Conservation (phyloP, 106 monocot genomes). For the Alisma plantagoaquatica region DNA sequence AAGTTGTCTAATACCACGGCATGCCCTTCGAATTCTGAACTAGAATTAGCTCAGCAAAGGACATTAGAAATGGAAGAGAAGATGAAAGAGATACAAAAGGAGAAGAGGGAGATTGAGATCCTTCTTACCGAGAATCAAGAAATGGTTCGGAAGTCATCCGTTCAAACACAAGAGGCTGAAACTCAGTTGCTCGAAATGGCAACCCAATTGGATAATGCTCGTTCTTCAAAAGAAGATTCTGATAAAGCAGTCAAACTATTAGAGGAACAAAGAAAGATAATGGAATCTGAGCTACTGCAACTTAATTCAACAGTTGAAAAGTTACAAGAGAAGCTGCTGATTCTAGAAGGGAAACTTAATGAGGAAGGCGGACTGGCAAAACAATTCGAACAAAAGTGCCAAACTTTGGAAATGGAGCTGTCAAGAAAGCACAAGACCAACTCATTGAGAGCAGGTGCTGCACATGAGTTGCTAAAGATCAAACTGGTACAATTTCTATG, state of each 20-base stretch:
- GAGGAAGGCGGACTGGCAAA: no score
- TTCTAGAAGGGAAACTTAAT: slow-evolving; percentile 11
- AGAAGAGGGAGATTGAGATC: slow-evolving; percentile 19
- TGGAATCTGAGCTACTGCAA: slow-evolving; percentile 35
- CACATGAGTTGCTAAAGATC: no score
- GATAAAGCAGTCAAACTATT: slow-evolving; percentile 17
- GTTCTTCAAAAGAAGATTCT: background rate
- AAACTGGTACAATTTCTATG: no score
- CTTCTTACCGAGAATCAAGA: slow-evolving; percentile 13
- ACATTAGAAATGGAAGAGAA: slow-evolving; percentile 20
- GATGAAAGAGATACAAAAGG: slow-evolving; percentile 10
- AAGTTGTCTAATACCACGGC: background rate
- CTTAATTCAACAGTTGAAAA: background rate
- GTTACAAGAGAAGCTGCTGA: slow-evolving; percentile 6
- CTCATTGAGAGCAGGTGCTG: no score
- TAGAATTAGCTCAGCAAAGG: background rate
- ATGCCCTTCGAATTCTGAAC: slow-evolving; percentile 1
- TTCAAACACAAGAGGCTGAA: slow-evolving; percentile 7
- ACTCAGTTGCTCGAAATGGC: slow-evolving; percentile 8
- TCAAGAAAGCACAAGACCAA: no score
- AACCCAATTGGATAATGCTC: slow-evolving; percentile 11
- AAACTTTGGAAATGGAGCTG: no score
- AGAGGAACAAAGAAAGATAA: slow-evolving; percentile 14
- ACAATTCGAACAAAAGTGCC: no score
- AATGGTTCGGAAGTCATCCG: background rate